Evolutionary conservation across 345 rosid species (phyloP).

Genomic region (Laguncularia racemosa): DNA sequence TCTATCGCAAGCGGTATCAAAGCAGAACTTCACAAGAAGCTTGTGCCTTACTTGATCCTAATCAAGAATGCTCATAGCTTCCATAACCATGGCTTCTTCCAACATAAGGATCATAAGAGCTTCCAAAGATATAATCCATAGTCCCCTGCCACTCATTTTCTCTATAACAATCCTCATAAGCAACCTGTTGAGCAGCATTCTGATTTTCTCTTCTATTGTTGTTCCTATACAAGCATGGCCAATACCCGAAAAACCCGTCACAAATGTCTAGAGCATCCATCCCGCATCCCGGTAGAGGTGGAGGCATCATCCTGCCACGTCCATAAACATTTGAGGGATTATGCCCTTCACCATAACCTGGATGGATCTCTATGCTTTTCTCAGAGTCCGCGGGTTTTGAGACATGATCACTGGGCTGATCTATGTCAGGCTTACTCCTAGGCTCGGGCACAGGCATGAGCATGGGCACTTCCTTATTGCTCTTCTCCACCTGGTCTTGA

Average conservation of each 20-base stretch:
- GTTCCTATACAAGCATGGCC: conserved; percentile 48
- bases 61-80: conserved; percentile 9
- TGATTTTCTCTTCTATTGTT: conserved; percentile 14
- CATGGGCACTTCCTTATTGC: conserved; percentile 8
- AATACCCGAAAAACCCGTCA: conserved; percentile 64
- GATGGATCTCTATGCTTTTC: conserved; percentile 4
- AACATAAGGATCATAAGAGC: conserved; percentile 36
- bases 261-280: conserved; percentile 77
- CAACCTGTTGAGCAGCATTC: conserved; percentile 13
- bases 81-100: conserved; percentile 13
- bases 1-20: no score
- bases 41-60: conserved; percentile 1
- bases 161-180: conserved; percentile 13
- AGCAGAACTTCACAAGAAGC: background rate
- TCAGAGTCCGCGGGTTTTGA: no score
- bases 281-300: conserved; percentile 63
- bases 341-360: background rate
- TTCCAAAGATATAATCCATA: conserved; percentile 72
- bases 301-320: conserved; percentile 23
- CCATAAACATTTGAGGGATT: conserved; percentile 9
- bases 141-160: conserved; percentile 43
- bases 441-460: background rate
- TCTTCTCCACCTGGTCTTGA: conserved; percentile 9
- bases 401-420: conserved; percentile 3
- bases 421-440: background rate